Conservation (phyloP, 2,329 filamentous ascomycete genomes). For the Fusarium incarnatum region DNA sequence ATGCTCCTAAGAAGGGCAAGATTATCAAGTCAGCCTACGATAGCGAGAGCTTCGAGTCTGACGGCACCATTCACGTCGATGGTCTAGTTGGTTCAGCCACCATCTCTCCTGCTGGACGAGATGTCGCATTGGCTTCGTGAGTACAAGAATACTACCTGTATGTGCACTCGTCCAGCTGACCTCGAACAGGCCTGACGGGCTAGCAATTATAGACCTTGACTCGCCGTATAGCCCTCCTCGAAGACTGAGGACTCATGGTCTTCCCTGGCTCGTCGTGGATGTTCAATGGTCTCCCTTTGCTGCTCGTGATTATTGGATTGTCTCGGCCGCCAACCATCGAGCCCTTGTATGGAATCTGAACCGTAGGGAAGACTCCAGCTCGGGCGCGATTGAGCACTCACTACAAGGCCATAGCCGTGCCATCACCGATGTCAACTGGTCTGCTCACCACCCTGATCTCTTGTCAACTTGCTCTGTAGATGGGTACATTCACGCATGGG, state of each 20-base stretch:
- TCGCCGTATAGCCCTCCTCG: slow-evolving; percentile 88
- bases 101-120: slow-evolving; percentile 90
- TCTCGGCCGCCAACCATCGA: slow-evolving; percentile 93
- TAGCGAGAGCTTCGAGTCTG: slow-evolving; percentile 87
- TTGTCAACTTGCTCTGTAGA: slow-evolving; percentile 93
- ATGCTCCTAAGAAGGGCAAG: slow-evolving; percentile 67
- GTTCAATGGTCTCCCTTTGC: slow-evolving; percentile 98
- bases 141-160: slow-evolving; percentile 44
- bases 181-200: slow-evolving; percentile 74
- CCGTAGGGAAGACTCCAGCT: slow-evolving; percentile 76
- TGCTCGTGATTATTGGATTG: slow-evolving; percentile 89
- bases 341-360: slow-evolving; percentile 94
- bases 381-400: slow-evolving; percentile 83
- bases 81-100: slow-evolving; percentile 88
- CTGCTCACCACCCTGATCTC: slow-evolving; percentile 88
- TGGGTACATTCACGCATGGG: slow-evolving; percentile 93
- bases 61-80: slow-evolving; percentile 86
- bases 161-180: slow-evolving; percentile 9
- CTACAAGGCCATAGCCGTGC: slow-evolving; percentile 85
- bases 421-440: slow-evolving; percentile 97
- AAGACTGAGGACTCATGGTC: slow-evolving; percentile 82
- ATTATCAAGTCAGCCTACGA: slow-evolving; percentile 78
- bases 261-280: slow-evolving; percentile 94
- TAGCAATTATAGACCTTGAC: slow-evolving; percentile 93
- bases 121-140: slow-evolving; percentile 87